A percentile compares a stretch with the other conserved stretches of the same genome.
phyloP scores from a whole-genome alignment of 2,329 filamentous ascomycete genomes.

The Trichoderma atroviride region DNA sequence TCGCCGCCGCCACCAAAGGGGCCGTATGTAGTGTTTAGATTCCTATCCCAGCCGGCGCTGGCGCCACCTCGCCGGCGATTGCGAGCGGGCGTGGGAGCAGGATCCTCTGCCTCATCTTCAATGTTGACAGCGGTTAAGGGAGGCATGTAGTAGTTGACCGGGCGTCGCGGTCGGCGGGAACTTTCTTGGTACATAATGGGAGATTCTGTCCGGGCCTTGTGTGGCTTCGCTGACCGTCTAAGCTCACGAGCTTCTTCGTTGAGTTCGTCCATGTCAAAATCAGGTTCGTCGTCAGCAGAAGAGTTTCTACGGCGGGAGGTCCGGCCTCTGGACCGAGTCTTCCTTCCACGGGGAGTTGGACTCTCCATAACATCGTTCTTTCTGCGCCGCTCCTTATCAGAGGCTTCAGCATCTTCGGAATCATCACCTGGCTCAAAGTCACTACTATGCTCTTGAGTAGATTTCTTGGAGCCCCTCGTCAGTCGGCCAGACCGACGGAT shows the following conservation, averaged over 20 bases:
- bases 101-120: constrained; percentile 72
- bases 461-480: constrained; percentile 50
- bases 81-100: constrained; percentile 69
- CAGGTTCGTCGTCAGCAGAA: constrained; percentile 60
- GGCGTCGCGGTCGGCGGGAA: constrained; percentile 52
- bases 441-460: constrained; percentile 58
- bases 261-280: constrained; percentile 65
- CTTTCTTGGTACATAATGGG: constrained; percentile 63
- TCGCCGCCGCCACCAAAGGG: constrained; percentile 89
- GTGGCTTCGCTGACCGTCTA: constrained; percentile 55
- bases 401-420: constrained; percentile 55
- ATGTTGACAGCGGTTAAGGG: constrained; percentile 64
- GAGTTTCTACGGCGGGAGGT: constrained; percentile 53
- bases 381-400: constrained; percentile 44
- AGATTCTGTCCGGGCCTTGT: constrained; percentile 53
- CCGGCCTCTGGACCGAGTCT: constrained; percentile 45
- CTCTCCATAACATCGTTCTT: constrained; percentile 53
- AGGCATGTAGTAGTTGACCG: constrained; percentile 84
- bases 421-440: constrained; percentile 65
- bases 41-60: constrained; percentile 70
- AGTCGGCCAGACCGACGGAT: constrained; percentile 48
- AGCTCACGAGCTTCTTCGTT: constrained; percentile 68
- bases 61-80: constrained; percentile 65
- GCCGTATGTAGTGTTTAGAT: constrained; percentile 84
- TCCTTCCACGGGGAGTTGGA: constrained; percentile 54